Base-by-base conservation (phyloP, 345 rosid species). In the Crucihimalaya himalaica region DNA sequence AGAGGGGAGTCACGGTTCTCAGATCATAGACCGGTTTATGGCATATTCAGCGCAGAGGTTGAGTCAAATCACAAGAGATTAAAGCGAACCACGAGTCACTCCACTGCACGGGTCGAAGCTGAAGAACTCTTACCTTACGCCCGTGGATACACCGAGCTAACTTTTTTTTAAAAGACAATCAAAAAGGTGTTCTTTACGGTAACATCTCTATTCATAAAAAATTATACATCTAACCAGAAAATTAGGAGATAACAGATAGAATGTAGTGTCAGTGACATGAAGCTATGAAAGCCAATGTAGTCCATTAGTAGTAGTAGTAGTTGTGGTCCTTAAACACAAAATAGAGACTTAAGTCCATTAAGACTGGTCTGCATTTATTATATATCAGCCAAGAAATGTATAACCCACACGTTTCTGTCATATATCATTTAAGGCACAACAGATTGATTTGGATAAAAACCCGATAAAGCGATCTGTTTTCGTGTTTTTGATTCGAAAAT, bases 1-100 rank as follows among this genome's bases (percentile, higher is more conserved):
- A 89, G 97, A 25, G 99, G 96, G 1, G 99, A 95, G 81, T 95
- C 99, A 9, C 81, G 84, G 74, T 95, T 95, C 83, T 95, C 99
- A 1, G 99, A 95, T 78, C 99, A 95, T 72, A 87, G 98, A 81
- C 99, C 99, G 16, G 99, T 95, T 42, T 95, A 92, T 76, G 93
- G 99, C 64, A 81, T 88, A 71, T 95, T 95, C 75, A 88, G 82
- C 79, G 98, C 94, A 20, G 99, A 95, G 83, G 97, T 95, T 5
- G 96, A 89, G 76, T 92, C 97, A 29, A 80, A 79, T 79, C 89
- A 89, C 65, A 87, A 77, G 60, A 86, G 89, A 61, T 68, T 92
- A 54, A 95, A 86, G 84, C 87, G 86, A 81, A 84, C 88, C 72
- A 82, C 47, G 68, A 95, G 96, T 78, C 79, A 85, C 81, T 84